Evolutionary conservation across 306 rosid species (phyloP), one percentile per base, ranked within the genome.

Genomic region (Medicago arabica): DNA sequence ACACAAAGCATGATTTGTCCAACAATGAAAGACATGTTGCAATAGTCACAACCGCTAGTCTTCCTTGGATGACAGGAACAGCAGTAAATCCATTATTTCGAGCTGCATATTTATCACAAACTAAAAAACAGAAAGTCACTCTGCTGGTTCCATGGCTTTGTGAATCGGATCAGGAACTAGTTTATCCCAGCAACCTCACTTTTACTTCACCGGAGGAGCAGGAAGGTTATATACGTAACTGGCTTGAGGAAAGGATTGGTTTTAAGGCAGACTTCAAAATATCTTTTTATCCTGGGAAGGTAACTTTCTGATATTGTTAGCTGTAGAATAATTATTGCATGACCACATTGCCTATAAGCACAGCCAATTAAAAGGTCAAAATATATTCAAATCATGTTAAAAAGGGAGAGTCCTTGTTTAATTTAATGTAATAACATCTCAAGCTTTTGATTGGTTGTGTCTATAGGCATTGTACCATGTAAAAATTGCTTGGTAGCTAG

Each of bases 21-120:
- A 85, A 81, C 39, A 83, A 78, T 67, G 93, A 90, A 83, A 82
- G 98, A 71, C 93, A 90, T 77, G 88, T 92, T 83, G 99, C 99
- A 43, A 95, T 95, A 41, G 97, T 95, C 69, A 96, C 99, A 69
- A 96, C 99, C 25, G 99, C 99, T 51, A 96, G 98, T 83, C 97
- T 96, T 88, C 98, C 98, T 74, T 96, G 99, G 99, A 89, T 96
- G 99, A 96, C 98, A 0, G 99, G 99, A 77, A 92, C 99, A 49
- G 93, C 99, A 36, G 99, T 96, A 69, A 96, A 96, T 73, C 99
- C 98, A 34, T 86, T 92, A 76, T 96, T 92, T 81, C 91, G 99
- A 75, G 99, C 99, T 69, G 99, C 99, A 39, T 92, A 96, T 85
- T 86, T 96, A 75, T 90, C 99, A 15, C 82, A 88, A 71, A 78